These are phyloP conservation scores for Panicum hallii DNA, from an alignment of 202 grass and related monocot genomes.

Conservation along the genomic window DNA sequence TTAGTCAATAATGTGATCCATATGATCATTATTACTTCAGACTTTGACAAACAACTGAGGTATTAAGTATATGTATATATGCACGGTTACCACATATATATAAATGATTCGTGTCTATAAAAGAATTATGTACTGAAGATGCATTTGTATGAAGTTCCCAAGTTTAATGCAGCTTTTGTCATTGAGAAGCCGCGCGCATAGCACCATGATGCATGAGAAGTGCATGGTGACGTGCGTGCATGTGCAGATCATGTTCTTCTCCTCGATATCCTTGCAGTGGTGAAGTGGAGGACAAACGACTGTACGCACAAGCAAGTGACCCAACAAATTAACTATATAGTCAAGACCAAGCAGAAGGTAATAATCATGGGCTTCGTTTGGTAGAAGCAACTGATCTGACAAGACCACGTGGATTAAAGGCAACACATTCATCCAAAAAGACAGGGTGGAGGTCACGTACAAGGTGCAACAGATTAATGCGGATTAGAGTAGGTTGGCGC, in stretches of 20 bases:
- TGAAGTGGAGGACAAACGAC: not conserved
- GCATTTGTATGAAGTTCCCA: no score
- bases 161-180: no score
- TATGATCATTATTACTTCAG: not conserved
- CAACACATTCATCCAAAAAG: not conserved
- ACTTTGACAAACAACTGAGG: not conserved
- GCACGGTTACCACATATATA: not conserved
- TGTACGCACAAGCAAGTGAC: not conserved
- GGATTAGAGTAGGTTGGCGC: not conserved
- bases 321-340: not conserved
- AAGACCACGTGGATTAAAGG: not conserved
- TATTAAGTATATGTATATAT: not conserved
- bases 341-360: not conserved
- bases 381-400: not conserved
- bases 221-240: not conserved
- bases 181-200: not conserved
- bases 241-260: not conserved
- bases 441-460: not conserved
- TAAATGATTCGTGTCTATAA: not conserved
- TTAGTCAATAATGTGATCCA: conserved; percentile 15
- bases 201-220: not conserved
- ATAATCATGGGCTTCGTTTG: not conserved
- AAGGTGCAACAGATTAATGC: not conserved
- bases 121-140: not conserved
- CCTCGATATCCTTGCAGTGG: not conserved